A percentile compares a stretch with the other conserved stretches of the same genome.
Conservation (phyloP, 139 green algal genomes). For the Nannochloris sp. region DNA sequence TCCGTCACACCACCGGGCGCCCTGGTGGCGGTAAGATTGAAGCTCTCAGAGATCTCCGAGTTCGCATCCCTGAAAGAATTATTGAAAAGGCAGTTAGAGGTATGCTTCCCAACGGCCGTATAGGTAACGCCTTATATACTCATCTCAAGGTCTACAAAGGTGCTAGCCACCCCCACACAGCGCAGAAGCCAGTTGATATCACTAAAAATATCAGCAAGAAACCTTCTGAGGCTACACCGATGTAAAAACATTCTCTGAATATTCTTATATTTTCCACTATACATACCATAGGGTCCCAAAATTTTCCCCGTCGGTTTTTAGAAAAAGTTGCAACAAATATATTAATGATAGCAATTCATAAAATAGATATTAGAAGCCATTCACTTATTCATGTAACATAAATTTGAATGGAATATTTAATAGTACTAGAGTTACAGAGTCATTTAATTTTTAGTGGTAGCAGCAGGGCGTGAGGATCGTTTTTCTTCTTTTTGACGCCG, state of each 20-base stretch:
- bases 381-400: too few species aligned
- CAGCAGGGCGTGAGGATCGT: too few species aligned
- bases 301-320: not conserved
- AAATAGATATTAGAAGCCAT: not conserved
- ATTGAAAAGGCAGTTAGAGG: slow-evolving; percentile 94
- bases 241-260: not conserved
- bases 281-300: not conserved
- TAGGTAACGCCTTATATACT: slow-evolving; percentile 76
- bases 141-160: slow-evolving; percentile 97
- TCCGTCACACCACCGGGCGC: slow-evolving; percentile 69
- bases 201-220: slow-evolving; percentile 66
- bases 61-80: slow-evolving; percentile 94
- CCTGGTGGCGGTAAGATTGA: slow-evolving; percentile 69
- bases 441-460: too few species aligned
- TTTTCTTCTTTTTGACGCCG: not conserved
- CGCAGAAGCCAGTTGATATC: slow-evolving; percentile 88
- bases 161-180: slow-evolving; percentile 79
- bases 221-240: not conserved
- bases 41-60: slow-evolving; percentile 66
- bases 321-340: not conserved
- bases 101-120: slow-evolving; percentile 93
- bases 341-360: not conserved
- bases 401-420: too few species aligned
- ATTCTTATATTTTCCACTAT: not conserved
- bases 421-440: too few species aligned